Conservation (phyloP, 768 basidiomycete genomes). For the Tricholoma sp. region DNA sequence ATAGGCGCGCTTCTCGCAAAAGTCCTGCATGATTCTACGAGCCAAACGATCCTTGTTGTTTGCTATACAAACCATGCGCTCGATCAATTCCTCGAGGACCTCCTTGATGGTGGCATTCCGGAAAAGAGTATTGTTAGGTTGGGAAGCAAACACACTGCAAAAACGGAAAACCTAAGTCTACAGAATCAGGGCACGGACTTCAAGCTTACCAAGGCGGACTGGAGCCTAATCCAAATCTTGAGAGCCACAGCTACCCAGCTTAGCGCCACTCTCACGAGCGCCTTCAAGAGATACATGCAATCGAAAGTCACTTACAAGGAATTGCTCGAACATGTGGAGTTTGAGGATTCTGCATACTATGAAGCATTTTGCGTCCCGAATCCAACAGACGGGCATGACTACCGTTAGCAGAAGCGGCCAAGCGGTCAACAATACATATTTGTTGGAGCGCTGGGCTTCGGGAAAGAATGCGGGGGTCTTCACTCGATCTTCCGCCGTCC, state of each 20-base stretch:
- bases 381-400: neutral
- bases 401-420: neutral
- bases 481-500: neutral
- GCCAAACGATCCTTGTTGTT: conserved; percentile 55
- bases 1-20: conserved; percentile 66
- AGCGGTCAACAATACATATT: neutral
- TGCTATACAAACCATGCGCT: conserved; percentile 76
- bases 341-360: neutral
- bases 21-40: conserved; percentile 43
- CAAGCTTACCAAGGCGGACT: conserved; percentile 28
- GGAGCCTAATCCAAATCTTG: conserved; percentile 35
- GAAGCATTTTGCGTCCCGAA: neutral
- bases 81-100: conserved; percentile 62
- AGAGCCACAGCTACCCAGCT: conserved; percentile 17
- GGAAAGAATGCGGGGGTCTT: neutral
- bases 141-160: conserved; percentile 47
- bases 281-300: neutral
- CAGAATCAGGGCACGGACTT: conserved; percentile 29
- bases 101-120: conserved; percentile 57
- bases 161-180: conserved; percentile 42
- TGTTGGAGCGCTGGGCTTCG: neutral
- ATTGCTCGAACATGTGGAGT: neutral
- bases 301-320: neutral
- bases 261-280: neutral
- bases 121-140: conserved; percentile 46